Evolutionary conservation across 2,329 filamentous ascomycete genomes (phyloP).

Genomic region (Didymella lethalis): DNA sequence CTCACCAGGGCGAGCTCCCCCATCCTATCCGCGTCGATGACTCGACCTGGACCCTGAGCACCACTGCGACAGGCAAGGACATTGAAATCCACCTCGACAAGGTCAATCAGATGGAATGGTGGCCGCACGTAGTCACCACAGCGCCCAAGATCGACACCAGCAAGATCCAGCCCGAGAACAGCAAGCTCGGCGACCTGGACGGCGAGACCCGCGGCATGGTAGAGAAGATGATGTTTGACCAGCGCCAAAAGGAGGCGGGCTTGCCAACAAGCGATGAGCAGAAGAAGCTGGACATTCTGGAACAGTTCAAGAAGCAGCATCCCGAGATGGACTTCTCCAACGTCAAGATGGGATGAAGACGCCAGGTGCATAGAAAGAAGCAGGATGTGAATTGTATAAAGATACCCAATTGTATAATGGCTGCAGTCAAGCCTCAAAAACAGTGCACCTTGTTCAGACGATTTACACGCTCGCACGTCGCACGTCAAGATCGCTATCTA

Average conservation of each 20-base stretch:
- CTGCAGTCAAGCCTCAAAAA: not conserved
- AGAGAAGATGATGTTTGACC: conserved; percentile 99
- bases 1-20: conserved; percentile 78
- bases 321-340: conserved; percentile 75
- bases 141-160: conserved; percentile 93
- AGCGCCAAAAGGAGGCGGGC: conserved; percentile 93
- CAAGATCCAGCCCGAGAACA: conserved; percentile 93
- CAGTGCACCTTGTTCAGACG: not conserved
- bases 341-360: conserved; percentile 63
- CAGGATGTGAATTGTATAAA: conserved; percentile 1
- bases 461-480: not conserved
- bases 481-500: not conserved
- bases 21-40: conserved; percentile 83
- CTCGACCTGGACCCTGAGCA: conserved; percentile 89
- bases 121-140: conserved; percentile 85
- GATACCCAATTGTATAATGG: conserved; percentile 1
- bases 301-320: conserved; percentile 84
- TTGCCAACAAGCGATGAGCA: conserved; percentile 91
- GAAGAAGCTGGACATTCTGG: conserved; percentile 91
- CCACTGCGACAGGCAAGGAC: conserved; percentile 68
- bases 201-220: conserved; percentile 96
- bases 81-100: conserved; percentile 93
- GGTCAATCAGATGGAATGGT: conserved; percentile 97
- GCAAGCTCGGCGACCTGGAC: conserved; percentile 89
- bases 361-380: not conserved